phyloP scores from a whole-genome alignment of 345 rosid genomes.

The Lepidium africanum region DNA sequence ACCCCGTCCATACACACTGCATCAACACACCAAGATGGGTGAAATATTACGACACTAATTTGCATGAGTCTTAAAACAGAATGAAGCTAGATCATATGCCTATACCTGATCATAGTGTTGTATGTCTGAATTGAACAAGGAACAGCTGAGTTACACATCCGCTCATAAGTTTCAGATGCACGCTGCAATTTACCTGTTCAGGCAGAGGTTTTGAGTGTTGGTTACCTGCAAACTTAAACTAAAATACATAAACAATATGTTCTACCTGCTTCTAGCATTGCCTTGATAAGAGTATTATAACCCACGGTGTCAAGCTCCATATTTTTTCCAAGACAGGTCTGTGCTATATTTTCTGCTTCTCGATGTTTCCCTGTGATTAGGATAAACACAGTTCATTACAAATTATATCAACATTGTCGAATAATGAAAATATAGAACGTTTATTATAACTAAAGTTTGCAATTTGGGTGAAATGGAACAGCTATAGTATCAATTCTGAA shows the following conservation, averaged over 20 bases:
- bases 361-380: constrained; percentile 52
- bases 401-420: neutral
- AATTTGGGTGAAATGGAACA: neutral
- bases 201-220: neutral
- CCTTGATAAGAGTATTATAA: constrained; percentile 78
- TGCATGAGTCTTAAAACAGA: neutral
- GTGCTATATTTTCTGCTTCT: constrained; percentile 53
- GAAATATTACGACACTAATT: constrained; percentile 5
- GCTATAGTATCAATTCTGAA: neutral
- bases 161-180: constrained; percentile 58
- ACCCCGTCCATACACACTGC: constrained; percentile 71
- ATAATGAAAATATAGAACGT: neutral
- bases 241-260: neutral
- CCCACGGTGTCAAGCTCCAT: constrained; percentile 70
- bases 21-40: constrained; percentile 16
- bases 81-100: neutral
- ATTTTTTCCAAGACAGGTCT: constrained; percentile 31
- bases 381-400: neutral
- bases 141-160: constrained; percentile 48
- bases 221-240: neutral
- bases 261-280: constrained; percentile 81
- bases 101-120: constrained; percentile 71
- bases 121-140: constrained; percentile 64
- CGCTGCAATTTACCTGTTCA: constrained; percentile 54
- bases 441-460: neutral